phyloP scores from a whole-genome alignment of 306 rosid genomes.

The Luffa acutangula region DNA sequence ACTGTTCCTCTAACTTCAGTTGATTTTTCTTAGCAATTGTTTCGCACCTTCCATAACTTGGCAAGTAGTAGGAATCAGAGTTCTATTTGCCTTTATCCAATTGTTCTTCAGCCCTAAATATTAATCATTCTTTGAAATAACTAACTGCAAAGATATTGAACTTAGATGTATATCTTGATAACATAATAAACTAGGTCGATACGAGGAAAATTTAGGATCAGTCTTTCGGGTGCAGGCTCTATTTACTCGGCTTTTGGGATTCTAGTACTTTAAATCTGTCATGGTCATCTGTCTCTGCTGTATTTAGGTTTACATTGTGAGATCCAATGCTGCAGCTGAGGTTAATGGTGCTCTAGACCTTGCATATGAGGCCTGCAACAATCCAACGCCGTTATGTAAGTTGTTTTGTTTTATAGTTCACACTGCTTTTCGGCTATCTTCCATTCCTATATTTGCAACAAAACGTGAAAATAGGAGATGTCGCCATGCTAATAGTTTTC shows the following conservation, averaged over 20 bases:
- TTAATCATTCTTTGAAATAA: neutral
- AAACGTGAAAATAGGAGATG: neutral
- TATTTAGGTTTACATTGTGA: slow-evolving; percentile 46
- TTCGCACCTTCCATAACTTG: neutral
- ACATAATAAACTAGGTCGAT: neutral
- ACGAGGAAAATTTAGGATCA: neutral
- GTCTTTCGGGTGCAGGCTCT: neutral
- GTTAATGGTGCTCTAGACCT: slow-evolving; percentile 36
- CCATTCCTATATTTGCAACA: neutral
- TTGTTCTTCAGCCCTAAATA: neutral
- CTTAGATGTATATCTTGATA: neutral
- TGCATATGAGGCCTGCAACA: slow-evolving; percentile 13
- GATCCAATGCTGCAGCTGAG: slow-evolving; percentile 26
- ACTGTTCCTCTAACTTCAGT: neutral
- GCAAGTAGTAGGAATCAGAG: neutral
- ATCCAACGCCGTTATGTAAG: slow-evolving; percentile 14
- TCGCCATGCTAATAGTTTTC: neutral
- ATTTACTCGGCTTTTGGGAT: neutral
- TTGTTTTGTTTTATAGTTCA: slow-evolving; percentile 5
- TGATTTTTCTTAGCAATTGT: neutral
- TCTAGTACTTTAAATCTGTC: neutral
- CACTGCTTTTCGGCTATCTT: neutral
- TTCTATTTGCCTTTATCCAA: neutral
- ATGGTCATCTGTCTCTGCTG: neutral
- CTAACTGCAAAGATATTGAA: neutral